A percentile compares a stretch with the other conserved stretches of the same genome.
Evolutionary conservation across 371 early-diverging fungal genomes (phyloP).

Genomic region (Conidiobolus incongruus): DNA sequence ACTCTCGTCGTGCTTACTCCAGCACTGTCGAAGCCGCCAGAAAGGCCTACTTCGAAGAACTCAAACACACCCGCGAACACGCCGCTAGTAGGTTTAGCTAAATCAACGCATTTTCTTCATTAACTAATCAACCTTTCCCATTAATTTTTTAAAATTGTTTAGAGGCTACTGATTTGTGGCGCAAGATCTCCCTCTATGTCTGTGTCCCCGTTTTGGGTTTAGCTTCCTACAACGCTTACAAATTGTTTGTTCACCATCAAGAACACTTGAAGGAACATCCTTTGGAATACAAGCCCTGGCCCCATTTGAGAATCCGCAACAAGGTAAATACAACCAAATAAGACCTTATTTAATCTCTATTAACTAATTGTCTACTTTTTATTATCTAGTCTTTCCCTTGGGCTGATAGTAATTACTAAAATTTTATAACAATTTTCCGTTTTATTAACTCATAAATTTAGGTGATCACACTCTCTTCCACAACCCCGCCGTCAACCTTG

Average conservation of each 20-base stretch:
- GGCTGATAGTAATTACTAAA: constrained; percentile 1
- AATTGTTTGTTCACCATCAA: constrained; percentile 12
- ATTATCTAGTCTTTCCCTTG: constrained; percentile 11
- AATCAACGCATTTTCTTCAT: too few relatives aligned
- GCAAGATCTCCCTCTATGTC: constrained; percentile 14
- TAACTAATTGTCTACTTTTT: too few relatives aligned
- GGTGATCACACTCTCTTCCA: constrained; percentile 16
- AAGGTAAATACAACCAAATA: neutral
- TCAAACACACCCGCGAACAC: constrained; percentile 1
- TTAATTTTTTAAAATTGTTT: neutral
- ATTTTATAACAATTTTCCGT: neutral
- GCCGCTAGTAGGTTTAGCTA: neutral
- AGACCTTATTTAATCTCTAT: too few relatives aligned
- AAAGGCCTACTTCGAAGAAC: neutral
- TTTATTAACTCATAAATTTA: too few relatives aligned
- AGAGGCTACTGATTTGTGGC: constrained; percentile 16
- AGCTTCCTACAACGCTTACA: constrained; percentile 15
- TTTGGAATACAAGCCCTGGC: constrained; percentile 12
- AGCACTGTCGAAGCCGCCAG: neutral
- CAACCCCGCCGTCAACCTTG: constrained; percentile 12
- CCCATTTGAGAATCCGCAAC: constrained; percentile 12
- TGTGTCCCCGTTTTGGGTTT: constrained; percentile 11
- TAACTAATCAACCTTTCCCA: too few relatives aligned
- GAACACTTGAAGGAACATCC: constrained; percentile 15
- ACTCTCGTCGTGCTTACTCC: neutral